phyloP scores from a whole-genome alignment of 306 rosid species.

The Corylus heterophylla region DNA sequence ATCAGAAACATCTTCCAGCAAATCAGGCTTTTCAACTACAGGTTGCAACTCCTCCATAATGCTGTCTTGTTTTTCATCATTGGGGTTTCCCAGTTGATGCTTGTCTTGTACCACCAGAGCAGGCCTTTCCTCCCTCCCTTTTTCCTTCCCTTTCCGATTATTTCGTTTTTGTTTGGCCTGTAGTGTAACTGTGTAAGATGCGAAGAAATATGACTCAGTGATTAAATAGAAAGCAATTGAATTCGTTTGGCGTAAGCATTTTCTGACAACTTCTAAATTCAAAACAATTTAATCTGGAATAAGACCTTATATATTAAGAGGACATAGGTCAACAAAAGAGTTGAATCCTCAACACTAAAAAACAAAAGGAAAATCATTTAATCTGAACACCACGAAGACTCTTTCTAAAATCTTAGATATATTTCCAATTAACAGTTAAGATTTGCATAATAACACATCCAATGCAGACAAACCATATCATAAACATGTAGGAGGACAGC shows the following conservation, averaged over 20 bases:
- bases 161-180: constrained; percentile 95
- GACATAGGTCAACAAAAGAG: background rate
- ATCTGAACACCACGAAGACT: background rate
- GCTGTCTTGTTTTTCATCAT: constrained; percentile 56
- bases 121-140: constrained; percentile 74
- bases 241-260: background rate
- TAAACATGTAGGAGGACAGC: background rate
- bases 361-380: background rate
- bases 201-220: constrained; percentile 23
- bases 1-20: constrained; percentile 73
- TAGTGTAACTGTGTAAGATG: constrained; percentile 16
- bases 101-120: constrained; percentile 43
- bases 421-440: background rate
- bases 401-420: background rate
- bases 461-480: background rate
- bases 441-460: background rate
- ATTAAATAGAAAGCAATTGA: constrained; percentile 4
- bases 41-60: constrained; percentile 53
- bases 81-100: constrained; percentile 45
- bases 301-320: background rate
- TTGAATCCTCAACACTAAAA: background rate
- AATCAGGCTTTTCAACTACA: constrained; percentile 60
- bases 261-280: background rate
- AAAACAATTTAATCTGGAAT: background rate
- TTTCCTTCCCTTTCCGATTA: constrained; percentile 81